Evolutionary conservation across 106 monocot species (phyloP), one percentile per base, ranked within the genome.

Genomic region (Acorus gramineus): DNA sequence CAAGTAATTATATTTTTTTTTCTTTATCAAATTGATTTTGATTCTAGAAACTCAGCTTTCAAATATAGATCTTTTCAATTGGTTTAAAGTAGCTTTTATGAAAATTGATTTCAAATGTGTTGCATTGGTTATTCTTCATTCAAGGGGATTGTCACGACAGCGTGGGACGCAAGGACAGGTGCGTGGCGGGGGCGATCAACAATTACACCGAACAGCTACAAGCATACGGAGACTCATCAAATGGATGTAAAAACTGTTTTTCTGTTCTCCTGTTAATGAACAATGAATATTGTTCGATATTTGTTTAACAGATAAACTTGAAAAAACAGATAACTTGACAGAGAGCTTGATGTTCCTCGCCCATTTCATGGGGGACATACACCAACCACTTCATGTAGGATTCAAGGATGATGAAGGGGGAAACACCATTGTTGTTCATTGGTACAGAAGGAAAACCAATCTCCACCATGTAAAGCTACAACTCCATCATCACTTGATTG

Each of bases 281-380:
- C 9, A 53, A 9, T 44, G 7, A n/a, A 56, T 47, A 11, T 12
- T 3, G 12, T 1, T 47, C 14, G 10, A 49, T n/a, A 14, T 6
- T 12, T 50, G 44, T 2, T 68, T 13, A 46, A 11, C 14, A 4
- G 11, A 4, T 70, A 43, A 5, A 54, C 0, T 7, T 11, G 0
- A 0, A 2, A 2, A 57, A 60, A 14, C 71, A 85, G 87, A 80
- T 74, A 81, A 93, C 53, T 65, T 88, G 56, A 85, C 85, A 0
- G 88, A 93, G 61, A 83, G 82, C 60, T 63, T 93, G n/a, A 85
- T 93, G 87, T 93, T 93, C 78, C 73, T 93, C 8, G 82, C 85
- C 0, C 93, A 93, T 71, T 93, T 85, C 49, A 63, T 89, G 13
- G 88, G 88, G 54, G 88, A 93, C 11, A 51, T 88, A 7, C 88